Evolutionary conservation across 495 filamentous ascomycete species (phyloP).

Genomic region (Daldinia concentrica): DNA sequence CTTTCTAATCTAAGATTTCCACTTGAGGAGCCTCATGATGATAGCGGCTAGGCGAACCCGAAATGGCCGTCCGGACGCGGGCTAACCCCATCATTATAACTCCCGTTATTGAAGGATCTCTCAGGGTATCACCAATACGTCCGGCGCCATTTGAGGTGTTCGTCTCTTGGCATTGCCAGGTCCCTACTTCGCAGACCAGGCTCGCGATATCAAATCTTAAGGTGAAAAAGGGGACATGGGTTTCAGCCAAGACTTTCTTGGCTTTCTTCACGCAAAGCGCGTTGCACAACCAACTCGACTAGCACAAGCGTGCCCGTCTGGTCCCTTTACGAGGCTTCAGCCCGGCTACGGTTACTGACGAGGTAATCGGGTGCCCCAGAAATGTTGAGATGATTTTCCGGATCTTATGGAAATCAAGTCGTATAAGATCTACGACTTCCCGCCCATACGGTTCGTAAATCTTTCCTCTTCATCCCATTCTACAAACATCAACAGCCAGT

Average conservation of each 20-base stretch:
- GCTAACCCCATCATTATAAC: slow-evolving; percentile 13
- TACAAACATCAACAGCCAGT: slow-evolving; percentile 48
- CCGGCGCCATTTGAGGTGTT: slow-evolving; percentile 13
- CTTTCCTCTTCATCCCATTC: slow-evolving; percentile 43
- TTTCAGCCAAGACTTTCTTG: slow-evolving; percentile 43
- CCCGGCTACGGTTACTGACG: slow-evolving; percentile 20
- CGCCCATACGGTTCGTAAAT: slow-evolving; percentile 15
- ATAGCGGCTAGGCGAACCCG: slow-evolving; percentile 22
- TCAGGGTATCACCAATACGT: slow-evolving; percentile 14
- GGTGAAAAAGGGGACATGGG: slow-evolving; percentile 22
- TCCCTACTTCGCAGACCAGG: slow-evolving; percentile 12
- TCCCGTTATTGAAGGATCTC: slow-evolving; percentile 27
- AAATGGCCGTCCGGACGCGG: slow-evolving; percentile 4
- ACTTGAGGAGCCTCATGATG: slow-evolving; percentile 32
- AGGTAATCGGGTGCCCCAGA: slow-evolving; percentile 10
- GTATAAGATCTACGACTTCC: slow-evolving; percentile 44
- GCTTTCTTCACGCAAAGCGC: slow-evolving; percentile 38
- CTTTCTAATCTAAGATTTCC: neutral
- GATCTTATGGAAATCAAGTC: slow-evolving; percentile 36
- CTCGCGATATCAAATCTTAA: slow-evolving; percentile 16
- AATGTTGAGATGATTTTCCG: slow-evolving; percentile 34
- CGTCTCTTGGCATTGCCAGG: slow-evolving; percentile 13
- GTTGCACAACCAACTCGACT: slow-evolving; percentile 34
- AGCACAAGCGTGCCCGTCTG: slow-evolving; percentile 25
- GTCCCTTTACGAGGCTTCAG: slow-evolving; percentile 22